A percentile compares a stretch with the other conserved stretches of the same genome.
Conservation (phyloP, 116 monocot species). For the Zostera marina region DNA sequence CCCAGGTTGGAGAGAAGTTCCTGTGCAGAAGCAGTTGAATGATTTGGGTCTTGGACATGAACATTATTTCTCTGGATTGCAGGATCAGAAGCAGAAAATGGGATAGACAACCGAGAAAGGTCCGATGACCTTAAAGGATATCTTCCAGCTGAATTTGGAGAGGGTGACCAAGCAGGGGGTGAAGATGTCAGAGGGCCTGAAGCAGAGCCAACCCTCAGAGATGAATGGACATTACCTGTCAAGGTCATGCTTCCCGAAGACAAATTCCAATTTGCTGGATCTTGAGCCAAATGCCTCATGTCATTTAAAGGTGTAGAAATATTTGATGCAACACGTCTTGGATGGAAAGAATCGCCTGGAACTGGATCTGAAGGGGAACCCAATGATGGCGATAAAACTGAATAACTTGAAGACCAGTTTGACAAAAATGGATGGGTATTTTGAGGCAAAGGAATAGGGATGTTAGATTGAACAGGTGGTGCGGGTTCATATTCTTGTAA, state of each 20-base stretch:
- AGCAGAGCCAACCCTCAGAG: slow-evolving; percentile 8
- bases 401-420: slow-evolving; percentile 15
- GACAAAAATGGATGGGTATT: slow-evolving; percentile 14
- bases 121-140: slow-evolving; percentile 14
- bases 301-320: slow-evolving; percentile 8
- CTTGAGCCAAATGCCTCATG: slow-evolving; percentile 14
- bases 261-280: slow-evolving; percentile 12
- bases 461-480: slow-evolving; percentile 15
- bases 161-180: slow-evolving; percentile 12
- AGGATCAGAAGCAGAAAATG: slow-evolving; percentile 13
- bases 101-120: slow-evolving; percentile 12
- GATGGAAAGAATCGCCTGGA: not conserved
- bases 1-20: slow-evolving; percentile 14
- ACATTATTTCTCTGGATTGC: slow-evolving; percentile 16
- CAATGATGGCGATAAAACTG: slow-evolving; percentile 13
- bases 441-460: slow-evolving; percentile 6
- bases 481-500: slow-evolving; percentile 11
- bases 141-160: slow-evolving; percentile 11
- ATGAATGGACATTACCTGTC: slow-evolving; percentile 13
- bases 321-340: slow-evolving; percentile 1
- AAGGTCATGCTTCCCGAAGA: slow-evolving; percentile 8
- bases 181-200: slow-evolving; percentile 7
- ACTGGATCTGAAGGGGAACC: slow-evolving; percentile 3
- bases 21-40: slow-evolving; percentile 9
- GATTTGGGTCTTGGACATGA: slow-evolving; percentile 9